These are phyloP conservation scores for Euphorbia tirucalli DNA, from an alignment of 345 rosid species.

Conservation along the genomic window DNA sequence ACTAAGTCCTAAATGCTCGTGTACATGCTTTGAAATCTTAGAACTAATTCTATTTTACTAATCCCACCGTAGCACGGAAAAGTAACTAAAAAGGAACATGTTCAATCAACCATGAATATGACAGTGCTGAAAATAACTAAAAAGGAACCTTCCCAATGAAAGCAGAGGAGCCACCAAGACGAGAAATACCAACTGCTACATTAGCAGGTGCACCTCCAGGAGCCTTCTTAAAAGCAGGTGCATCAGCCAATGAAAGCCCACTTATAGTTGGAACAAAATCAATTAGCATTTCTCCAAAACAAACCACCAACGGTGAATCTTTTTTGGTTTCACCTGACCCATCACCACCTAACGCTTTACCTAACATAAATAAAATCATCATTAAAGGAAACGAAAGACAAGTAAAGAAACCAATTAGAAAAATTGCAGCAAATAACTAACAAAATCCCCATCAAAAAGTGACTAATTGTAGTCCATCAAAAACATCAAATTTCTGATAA, in stretches of 20 bases:
- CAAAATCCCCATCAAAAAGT: no score
- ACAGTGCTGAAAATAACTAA: neutral
- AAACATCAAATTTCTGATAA: neutral
- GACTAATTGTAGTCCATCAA: no score
- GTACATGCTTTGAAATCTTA: neutral
- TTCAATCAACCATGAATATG: neutral
- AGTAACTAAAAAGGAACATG: neutral
- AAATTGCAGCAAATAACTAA: no score
- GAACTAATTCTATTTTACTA: neutral
- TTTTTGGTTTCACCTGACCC: constrained; percentile 46
- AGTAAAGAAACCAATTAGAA: neutral
- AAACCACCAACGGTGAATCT: constrained; percentile 55
- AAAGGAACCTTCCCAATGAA: constrained; percentile 78
- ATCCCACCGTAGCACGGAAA: neutral
- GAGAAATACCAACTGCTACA: constrained; percentile 90
- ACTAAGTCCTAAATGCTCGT: no score
- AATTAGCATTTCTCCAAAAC: constrained; percentile 95
- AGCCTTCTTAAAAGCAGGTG: constrained; percentile 91
- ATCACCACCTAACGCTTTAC: constrained; percentile 52
- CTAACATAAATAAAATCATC: constrained; percentile 24
- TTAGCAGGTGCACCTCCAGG: constrained; percentile 99
- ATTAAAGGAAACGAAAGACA: neutral
- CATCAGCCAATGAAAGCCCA: constrained; percentile 80
- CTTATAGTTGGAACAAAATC: constrained; percentile 86
- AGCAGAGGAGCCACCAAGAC: constrained; percentile 91